Evolutionary conservation across 2,329 filamentous ascomycete species (phyloP).

Genomic region (Lojkania enalia): DNA sequence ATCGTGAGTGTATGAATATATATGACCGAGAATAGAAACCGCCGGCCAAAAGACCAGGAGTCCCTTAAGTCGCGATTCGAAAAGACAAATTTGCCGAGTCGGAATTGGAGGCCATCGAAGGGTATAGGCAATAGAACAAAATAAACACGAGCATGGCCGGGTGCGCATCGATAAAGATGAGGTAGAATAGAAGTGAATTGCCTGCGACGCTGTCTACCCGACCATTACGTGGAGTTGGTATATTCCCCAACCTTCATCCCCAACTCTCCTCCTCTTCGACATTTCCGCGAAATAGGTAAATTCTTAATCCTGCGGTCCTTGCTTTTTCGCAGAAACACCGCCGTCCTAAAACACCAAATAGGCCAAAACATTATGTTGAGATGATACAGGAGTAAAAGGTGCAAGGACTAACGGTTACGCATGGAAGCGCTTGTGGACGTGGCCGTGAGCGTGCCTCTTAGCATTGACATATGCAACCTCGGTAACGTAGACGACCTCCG

Average conservation of each 20-base stretch:
- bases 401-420: constrained; percentile 26
- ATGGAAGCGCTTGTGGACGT: constrained; percentile 39
- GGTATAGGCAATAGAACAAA: constrained; percentile 6
- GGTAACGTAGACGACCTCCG: constrained; percentile 38
- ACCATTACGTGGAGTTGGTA: constrained; percentile 36
- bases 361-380: constrained; percentile 24
- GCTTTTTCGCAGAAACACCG: constrained; percentile 23
- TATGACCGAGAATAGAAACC: constrained; percentile 23
- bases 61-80: background rate
- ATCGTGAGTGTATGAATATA: constrained; percentile 29
- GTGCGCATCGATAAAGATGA: constrained; percentile 27
- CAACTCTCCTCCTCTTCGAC: constrained; percentile 23
- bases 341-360: constrained; percentile 22
- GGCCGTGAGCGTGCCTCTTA: constrained; percentile 37
- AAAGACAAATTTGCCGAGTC: background rate
- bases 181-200: constrained; percentile 37
- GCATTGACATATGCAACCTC: constrained; percentile 32
- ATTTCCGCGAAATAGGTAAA: constrained; percentile 34
- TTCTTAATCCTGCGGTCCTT: constrained; percentile 24
- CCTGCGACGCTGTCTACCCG: constrained; percentile 44
- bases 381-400: constrained; percentile 13
- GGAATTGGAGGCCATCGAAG: constrained; percentile 7
- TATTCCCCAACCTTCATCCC: constrained; percentile 12
- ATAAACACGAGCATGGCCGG: constrained; percentile 23
- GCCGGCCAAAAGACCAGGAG: constrained; percentile 7